Evolutionary conservation across 225 moss, liverwort and hornwort species (phyloP), one percentile per base, ranked within the genome.

Genomic region (Sphagnum tenellum): DNA sequence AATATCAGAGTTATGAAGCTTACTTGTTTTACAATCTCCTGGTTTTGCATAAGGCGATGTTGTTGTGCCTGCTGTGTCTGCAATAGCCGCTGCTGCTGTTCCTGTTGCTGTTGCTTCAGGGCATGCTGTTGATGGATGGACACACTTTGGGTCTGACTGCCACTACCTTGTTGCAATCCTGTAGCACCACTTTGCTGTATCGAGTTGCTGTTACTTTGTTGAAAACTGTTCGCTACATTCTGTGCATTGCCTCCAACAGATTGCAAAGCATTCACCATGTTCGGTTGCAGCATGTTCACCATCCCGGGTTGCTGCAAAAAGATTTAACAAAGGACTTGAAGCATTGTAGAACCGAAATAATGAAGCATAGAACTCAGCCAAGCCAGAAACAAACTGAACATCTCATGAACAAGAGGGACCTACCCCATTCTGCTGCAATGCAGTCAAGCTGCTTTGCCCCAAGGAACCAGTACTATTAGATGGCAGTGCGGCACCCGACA

Each of bases 61-160:
- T 96, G 89, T 71, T 91, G 89, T 54, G 62, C 80, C 67, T 84
- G 87, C 73, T 89, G 95, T 44, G 45, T 76, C 62, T 92, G 88
- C 70, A 88, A 64, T 55, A 86, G 74, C 78, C 89, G 92, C 76
- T 91, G 94, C 69, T 95, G 88, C 68, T 91, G 91, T 64, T 83
- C 82, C 52, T 84, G 81, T 65, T 84, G 84, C 63, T 84, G 83
- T 57, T 84, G 84, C 66, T 78, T 79, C 74, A 78, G 66, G 63
- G 87, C 78, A 67, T 75, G 75, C 74, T 89, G 89, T 72, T 29
- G 29, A 29, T 94, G 94, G 5, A 85, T 86, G 44, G 77, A 12
- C 62, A 73, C 82, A 62, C 74, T 79, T 70, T 88, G 91, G 13
- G 12, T 76, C 11, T 85, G 62, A 68, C 68, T 80, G 56, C 72